phyloP scores from a whole-genome alignment of 495 filamentous ascomycete species.

The Cladorrhinum samala region DNA sequence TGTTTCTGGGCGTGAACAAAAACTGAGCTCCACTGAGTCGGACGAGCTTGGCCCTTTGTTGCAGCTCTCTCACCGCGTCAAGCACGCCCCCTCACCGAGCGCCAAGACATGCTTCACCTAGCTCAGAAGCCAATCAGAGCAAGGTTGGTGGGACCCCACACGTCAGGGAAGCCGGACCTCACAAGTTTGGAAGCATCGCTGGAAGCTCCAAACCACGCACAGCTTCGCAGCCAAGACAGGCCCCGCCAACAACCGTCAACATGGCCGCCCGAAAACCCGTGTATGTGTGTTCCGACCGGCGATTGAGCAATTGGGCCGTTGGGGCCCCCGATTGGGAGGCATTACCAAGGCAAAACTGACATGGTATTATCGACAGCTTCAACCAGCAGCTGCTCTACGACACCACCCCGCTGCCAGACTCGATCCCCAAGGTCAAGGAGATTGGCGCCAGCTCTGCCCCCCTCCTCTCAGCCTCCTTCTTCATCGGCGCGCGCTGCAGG shows the following conservation, averaged over 20 bases:
- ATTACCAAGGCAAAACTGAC: constrained; percentile 8
- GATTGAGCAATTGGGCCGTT: constrained; percentile 19
- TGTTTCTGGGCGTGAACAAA: background rate
- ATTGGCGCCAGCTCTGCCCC: constrained; percentile 88
- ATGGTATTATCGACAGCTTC: constrained; percentile 56
- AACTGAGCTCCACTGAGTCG: constrained; percentile 3
- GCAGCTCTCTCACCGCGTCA: background rate
- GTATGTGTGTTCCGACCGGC: constrained; percentile 29
- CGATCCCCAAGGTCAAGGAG: constrained; percentile 86
- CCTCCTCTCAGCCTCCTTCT: constrained; percentile 85
- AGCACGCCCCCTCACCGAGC: background rate
- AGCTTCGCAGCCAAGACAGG: constrained; percentile 19
- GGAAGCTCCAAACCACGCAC: constrained; percentile 28
- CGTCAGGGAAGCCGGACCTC: constrained; percentile 25
- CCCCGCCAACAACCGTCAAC: constrained; percentile 30
- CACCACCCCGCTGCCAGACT: constrained; percentile 87
- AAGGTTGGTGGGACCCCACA: constrained; percentile 13
- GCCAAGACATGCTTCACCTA: constrained; percentile 4
- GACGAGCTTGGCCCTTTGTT: background rate
- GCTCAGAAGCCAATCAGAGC: constrained; percentile 19
- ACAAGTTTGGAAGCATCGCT: constrained; percentile 11
- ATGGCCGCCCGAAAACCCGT: constrained; percentile 45
- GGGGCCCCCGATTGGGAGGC: constrained; percentile 1
- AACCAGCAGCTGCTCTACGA: constrained; percentile 88
- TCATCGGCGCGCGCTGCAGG: constrained; percentile 92